Conservation (phyloP, 768 basidiomycete species). For the Dentipellis fragilis region DNA sequence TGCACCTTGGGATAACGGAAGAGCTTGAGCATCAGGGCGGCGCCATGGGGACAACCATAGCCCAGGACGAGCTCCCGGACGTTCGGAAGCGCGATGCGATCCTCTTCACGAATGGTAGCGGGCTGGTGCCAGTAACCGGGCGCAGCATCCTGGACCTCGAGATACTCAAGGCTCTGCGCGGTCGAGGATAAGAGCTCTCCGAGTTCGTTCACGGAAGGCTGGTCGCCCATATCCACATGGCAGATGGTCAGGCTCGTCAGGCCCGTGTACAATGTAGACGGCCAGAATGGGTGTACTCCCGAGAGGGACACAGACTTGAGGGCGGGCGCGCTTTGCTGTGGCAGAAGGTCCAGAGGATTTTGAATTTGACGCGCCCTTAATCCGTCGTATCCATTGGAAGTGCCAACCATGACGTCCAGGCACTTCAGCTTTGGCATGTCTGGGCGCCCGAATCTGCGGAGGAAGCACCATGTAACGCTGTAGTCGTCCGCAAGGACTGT, state of each 20-base stretch:
- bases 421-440: no score
- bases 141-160: not conserved
- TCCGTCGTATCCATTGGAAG: no score
- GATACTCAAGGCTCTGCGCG: not conserved
- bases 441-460: no score
- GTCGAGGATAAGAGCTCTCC: not conserved
- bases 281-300: not conserved
- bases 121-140: not conserved
- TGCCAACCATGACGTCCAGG: no score
- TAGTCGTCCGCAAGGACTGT: no score
- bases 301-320: not conserved
- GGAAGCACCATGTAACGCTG: no score
- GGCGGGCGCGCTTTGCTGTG: no score
- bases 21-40: not conserved
- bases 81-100: not conserved
- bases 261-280: not conserved
- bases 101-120: not conserved
- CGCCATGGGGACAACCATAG: not conserved
- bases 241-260: not conserved
- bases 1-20: not conserved
- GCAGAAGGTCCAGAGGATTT: not conserved
- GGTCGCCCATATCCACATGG: not conserved
- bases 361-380: not conserved
- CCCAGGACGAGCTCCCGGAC: not conserved
- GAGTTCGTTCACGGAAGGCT: not conserved